phyloP scores from a whole-genome alignment of 2,329 filamentous ascomycete species.

The Torrubiellomyces zombiae region DNA sequence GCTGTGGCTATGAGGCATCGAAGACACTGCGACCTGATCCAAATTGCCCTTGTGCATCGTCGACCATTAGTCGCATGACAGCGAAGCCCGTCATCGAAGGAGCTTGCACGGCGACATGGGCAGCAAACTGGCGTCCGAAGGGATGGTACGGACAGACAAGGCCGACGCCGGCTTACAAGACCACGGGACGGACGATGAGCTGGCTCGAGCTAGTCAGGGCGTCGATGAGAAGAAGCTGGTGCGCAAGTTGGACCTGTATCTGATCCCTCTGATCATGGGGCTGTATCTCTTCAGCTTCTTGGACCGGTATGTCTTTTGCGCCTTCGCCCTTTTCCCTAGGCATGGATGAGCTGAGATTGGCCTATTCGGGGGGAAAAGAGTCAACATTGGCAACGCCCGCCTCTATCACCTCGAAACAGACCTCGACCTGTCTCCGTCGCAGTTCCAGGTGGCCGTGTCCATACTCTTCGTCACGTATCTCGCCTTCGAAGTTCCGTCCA shows the following conservation, averaged over 20 bases:
- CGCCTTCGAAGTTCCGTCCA: constrained; percentile 46
- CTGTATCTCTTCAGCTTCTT: constrained; percentile 63
- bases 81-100: no score
- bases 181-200: constrained; percentile 6
- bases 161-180: no score
- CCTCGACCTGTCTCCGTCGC: constrained; percentile 38
- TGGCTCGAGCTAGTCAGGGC: constrained; percentile 4
- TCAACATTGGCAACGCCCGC: constrained; percentile 59
- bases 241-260: constrained; percentile 44
- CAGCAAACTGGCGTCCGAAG: no score
- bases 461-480: constrained; percentile 52
- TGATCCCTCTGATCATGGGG: constrained; percentile 51
- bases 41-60: no score
- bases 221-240: constrained; percentile 38
- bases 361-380: constrained; percentile 26
- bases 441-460: constrained; percentile 54
- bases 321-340: background rate
- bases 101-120: no score
- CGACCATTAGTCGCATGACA: background rate
- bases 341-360: background rate
- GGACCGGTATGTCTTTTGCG: constrained; percentile 37
- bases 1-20: no score
- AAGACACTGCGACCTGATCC: no score
- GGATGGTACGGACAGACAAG: no score
- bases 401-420: constrained; percentile 50